phyloP scores from a whole-genome alignment of 345 rosid genomes.

The Citropsis articulata region DNA sequence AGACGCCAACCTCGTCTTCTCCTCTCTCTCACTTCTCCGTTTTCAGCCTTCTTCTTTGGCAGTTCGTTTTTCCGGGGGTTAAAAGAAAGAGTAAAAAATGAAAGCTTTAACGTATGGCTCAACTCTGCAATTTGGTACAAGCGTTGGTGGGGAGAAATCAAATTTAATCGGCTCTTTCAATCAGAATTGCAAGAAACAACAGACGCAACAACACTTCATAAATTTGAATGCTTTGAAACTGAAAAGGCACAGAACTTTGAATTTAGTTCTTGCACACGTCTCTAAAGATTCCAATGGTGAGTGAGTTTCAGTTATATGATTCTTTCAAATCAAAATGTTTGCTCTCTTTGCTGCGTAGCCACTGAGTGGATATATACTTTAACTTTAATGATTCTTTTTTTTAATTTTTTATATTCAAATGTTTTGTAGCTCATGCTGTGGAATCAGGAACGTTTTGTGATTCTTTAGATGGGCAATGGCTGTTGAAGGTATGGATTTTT shows the following conservation, averaged over 20 bases:
- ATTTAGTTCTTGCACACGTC: background rate
- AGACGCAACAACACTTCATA: background rate
- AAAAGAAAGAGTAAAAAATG: background rate
- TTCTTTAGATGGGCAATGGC: constrained; percentile 28
- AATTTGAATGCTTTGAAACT: background rate
- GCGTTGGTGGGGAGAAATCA: background rate
- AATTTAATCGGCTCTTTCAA: background rate
- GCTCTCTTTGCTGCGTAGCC: background rate
- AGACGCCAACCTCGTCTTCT: background rate
- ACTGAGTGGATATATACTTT: background rate
- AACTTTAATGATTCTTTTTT: background rate
- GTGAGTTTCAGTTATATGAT: background rate
- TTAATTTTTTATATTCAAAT: background rate
- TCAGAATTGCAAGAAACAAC: background rate
- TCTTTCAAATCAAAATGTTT: background rate
- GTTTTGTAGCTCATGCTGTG: constrained; percentile 17
- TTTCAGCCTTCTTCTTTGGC: background rate
- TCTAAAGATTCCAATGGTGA: constrained; percentile 4
- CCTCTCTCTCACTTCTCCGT: background rate
- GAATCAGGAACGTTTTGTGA: constrained; percentile 20
- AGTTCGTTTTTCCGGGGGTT: too few species aligned
- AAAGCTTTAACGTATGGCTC: background rate
- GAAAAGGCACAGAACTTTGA: background rate
- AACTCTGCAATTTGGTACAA: background rate
- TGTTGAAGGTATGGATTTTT: constrained; percentile 30